These are phyloP conservation scores for Saccharomyces pastorianus DNA, from an alignment of 1,139 yeast species.

Conservation along the genomic window DNA sequence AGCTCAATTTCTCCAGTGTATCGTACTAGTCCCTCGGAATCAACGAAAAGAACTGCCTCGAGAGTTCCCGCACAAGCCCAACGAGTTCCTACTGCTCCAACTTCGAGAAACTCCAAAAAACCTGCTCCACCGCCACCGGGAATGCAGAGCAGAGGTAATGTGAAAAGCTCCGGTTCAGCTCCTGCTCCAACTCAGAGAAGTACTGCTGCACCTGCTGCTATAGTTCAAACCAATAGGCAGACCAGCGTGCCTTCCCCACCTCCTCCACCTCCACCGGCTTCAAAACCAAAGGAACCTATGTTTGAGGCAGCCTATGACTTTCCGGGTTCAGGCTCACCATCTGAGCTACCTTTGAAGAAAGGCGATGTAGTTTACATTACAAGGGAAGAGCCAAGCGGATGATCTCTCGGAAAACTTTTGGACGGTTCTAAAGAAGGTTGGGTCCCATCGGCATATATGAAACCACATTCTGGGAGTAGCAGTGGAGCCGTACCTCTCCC, in stretches of 20 bases:
- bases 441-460: conserved; percentile 92
- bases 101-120: conserved; percentile 21
- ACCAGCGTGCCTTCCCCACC: conserved; percentile 40
- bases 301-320: conserved; percentile 85
- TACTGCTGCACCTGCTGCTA: too few relatives aligned
- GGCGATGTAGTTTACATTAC: conserved; percentile 69
- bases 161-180: too few relatives aligned
- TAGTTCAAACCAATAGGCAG: too few relatives aligned
- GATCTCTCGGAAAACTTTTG: conserved; percentile 80
- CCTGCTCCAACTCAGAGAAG: too few relatives aligned
- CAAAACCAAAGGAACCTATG: conserved; percentile 63
- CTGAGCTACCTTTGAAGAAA: conserved; percentile 66
- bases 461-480: conserved; percentile 15
- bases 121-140: conserved; percentile 12
- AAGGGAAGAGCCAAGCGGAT: conserved; percentile 69
- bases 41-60: conserved; percentile 4
- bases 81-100: not conserved
- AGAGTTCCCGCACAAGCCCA: not conserved
- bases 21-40: not conserved
- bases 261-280: conserved; percentile 59
- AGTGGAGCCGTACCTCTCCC: too few relatives aligned
- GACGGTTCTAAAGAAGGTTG: conserved; percentile 84
- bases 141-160: too few relatives aligned
- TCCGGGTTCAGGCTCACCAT: conserved; percentile 78
- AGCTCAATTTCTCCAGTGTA: not conserved